These are phyloP conservation scores for Gremmenia infestans DNA, from an alignment of 2,329 filamentous ascomycete species.

Conservation along the genomic window DNA sequence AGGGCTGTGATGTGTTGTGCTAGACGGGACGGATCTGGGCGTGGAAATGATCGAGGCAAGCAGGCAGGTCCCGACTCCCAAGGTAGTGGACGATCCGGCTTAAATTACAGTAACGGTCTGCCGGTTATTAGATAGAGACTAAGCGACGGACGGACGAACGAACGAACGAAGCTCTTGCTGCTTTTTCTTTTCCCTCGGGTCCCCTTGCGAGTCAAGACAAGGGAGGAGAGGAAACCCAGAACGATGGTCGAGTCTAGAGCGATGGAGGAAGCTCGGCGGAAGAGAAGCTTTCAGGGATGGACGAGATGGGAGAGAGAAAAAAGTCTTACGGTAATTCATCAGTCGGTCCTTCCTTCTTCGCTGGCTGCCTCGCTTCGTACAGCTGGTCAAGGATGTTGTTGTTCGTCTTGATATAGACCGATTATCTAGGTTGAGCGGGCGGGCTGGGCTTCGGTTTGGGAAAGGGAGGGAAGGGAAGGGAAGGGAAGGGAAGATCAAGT, in stretches of 20 bases:
- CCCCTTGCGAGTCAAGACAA: background rate
- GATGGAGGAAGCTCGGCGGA: background rate
- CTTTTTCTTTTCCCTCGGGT: background rate
- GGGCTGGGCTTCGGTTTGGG: background rate
- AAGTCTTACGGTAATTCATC: too few relatives aligned
- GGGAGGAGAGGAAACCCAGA: too few relatives aligned
- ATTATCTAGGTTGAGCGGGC: background rate
- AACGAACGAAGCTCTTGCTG: background rate
- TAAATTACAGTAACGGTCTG: background rate
- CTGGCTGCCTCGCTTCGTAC: background rate
- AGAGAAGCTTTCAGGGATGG: background rate
- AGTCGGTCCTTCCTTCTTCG: background rate
- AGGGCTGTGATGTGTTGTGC: too few relatives aligned
- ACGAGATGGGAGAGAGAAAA: too few relatives aligned
- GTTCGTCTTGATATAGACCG: background rate
- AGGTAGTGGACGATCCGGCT: too few relatives aligned
- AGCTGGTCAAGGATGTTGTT: conserved; percentile 8
- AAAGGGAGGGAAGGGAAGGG: background rate
- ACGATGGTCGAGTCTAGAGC: too few relatives aligned
- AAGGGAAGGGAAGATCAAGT: background rate
- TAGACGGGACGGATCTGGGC: too few relatives aligned
- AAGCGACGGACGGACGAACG: background rate
- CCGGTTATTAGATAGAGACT: background rate
- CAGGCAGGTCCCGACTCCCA: too few relatives aligned
- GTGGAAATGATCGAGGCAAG: too few relatives aligned